Base-by-base conservation (phyloP, 106 monocot genomes). In the Dioscorea alata region DNA sequence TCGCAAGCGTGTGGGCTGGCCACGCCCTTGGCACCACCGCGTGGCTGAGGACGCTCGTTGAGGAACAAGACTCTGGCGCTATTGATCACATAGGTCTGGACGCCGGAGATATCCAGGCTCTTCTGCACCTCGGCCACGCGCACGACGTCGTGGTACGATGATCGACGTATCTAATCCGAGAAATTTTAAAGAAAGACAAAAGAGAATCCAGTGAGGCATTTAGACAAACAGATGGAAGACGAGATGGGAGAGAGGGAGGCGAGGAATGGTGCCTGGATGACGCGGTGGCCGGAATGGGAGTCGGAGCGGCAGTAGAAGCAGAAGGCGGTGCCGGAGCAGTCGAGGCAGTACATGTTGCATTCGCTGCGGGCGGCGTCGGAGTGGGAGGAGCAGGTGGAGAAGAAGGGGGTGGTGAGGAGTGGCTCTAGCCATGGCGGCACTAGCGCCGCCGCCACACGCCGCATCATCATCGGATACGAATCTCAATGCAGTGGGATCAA, bases 31-130 rank as follows among this genome's bases (percentile, higher is more conserved):
- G 66, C 49, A 33, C 54, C 52, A 14, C 63, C 76, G 59, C 83
- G 80, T 15, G 88, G 92, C 83, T 92, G 92, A 2, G 92, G 92
- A 5, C 92, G 76, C 80, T 88, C 85, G 80, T 92, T 92, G 58
- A 92, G 83, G 76, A 92, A 92, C 23, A 92, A 61, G 19, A 92
- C 92, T 2, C 83, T 70, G 5, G 94, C 90, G 76, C 94, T 94
- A 82, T 94, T 94, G 77, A 94, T 94, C 58, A 94, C 94, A 68
- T 94, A 94, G 12, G 90, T 93, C 86, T 94, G 93, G 48, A 94
- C 90, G 12, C 90, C 86, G 68, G 71, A 57, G 54, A 83, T 73
- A 68, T 92, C 92, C 66, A 92, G 83, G 15, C 71, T 69, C 61
- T 67, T 75, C 76, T 92, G 89, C 54, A 88, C 74, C 81, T 92